Base-by-base conservation (phyloP, 306 rosid genomes). In the Sicyos baderoa region DNA sequence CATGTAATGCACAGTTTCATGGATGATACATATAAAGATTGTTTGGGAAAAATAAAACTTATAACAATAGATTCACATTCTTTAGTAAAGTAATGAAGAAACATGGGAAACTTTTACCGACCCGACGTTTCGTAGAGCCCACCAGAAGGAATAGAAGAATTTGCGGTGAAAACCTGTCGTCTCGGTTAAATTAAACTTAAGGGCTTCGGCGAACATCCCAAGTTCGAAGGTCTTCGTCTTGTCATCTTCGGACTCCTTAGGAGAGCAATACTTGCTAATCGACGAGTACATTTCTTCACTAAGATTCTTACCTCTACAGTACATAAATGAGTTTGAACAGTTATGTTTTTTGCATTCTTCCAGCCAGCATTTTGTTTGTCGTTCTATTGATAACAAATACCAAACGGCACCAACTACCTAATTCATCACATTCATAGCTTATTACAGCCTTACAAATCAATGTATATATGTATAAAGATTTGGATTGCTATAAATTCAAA, bases 81-180 rank as follows among this genome's bases (percentile, higher is more conserved):
- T 32, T n/a, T 12, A 18, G 27, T 35, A 63, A 13, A 47, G 44
- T 67, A n/a, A 21, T 15, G 72, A 16, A 23, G 14, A 67, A 45
- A 35, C 22, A 68, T 47, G 32, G 54, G 52, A 18, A 45, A 37
- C 21, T 51, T 55, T 35, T 47, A 70, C 86, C 9, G 42, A 93
- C 97, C 98, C 83, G 18, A 93, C 76, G 81, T 72, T 78, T 72
- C 93, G 86, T 58, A 92, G 80, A 77, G 96, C 98, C 98, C 98
- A 92, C 95, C 98, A 92, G 68, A 92, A 92, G 79, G 93, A 89
- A 81, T 79, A 89, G 60, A 78, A 83, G 73, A 92, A 80, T 71
- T 92, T 92, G 19, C 68, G 59, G 15, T 62, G 75, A 76, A 89
- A 89, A 77, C 58, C 50, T 1, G 6, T 32, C 7, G 75, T 60